Percentiles rank a stretch among this genome's conserved stretches.
phyloP scores from a whole-genome alignment of 306 rosid species.

The Cucurbita moschata region DNA sequence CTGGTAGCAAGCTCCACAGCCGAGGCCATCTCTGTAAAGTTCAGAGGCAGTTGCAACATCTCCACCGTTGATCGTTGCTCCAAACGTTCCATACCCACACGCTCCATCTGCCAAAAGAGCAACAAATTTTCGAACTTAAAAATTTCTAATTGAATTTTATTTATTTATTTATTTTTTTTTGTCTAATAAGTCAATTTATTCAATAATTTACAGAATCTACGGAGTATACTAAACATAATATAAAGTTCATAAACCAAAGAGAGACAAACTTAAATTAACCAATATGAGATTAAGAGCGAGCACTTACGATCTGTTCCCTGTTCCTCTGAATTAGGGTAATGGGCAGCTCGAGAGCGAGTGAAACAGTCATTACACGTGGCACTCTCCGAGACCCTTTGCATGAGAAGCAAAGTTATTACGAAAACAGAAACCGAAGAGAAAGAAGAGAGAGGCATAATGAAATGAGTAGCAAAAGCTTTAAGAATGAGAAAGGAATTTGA shows the following conservation, averaged over 20 bases:
- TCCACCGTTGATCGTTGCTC: constrained; percentile 77
- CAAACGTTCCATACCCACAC: constrained; percentile 79
- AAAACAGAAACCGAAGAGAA: constrained; percentile 19
- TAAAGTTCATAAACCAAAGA: too few relatives aligned
- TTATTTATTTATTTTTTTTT: too few relatives aligned
- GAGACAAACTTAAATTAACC: neutral
- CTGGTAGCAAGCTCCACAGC: constrained; percentile 96
- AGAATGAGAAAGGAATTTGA: neutral
- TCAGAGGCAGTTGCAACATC: constrained; percentile 74
- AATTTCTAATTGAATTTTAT: too few relatives aligned
- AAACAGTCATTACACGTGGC: constrained; percentile 47
- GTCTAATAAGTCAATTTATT: too few relatives aligned
- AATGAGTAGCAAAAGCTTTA: neutral
- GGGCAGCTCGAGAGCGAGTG: constrained; percentile 59
- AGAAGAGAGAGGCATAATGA: constrained; percentile 36
- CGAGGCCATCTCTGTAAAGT: constrained; percentile 66
- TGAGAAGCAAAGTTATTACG: constrained; percentile 18
- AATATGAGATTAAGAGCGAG: neutral
- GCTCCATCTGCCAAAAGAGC: constrained; percentile 41
- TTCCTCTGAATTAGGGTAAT: constrained; percentile 64
- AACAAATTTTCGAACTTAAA: too few relatives aligned
- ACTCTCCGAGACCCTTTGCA: constrained; percentile 41
- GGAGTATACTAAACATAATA: too few relatives aligned
- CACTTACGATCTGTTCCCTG: constrained; percentile 67
- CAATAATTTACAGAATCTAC: neutral